Base-by-base conservation (phyloP, 73 alveolate genomes). In the Tetrahymena malaccensis region DNA sequence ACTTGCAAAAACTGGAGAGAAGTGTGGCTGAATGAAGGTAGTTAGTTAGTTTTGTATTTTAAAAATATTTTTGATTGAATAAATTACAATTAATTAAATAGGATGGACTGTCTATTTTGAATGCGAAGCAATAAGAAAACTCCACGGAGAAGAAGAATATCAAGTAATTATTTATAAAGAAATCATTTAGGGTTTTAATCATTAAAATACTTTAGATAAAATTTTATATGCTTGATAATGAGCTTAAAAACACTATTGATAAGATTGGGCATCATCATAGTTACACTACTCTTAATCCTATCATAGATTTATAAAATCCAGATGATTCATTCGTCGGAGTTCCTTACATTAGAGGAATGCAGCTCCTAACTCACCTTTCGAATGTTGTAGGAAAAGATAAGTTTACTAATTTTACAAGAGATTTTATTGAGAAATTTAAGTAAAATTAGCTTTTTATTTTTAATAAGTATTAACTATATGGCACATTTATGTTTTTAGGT, bases 1-100 rank as follows among this genome's bases (percentile, higher is more conserved):
- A 99, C 99, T 37, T 98, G 98, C 96, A 97, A 97, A 43, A 97
- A 98, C 94, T 99, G 99, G 99, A 97, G 96, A 93, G 95, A 98
- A 95, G 98, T 99, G 96, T 99, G 99, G 99, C 98, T 99, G 35
- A 99, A 98, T 94, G 99, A 98, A 96, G 99, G 99, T 16, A 97
- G n/a, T n/a, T n/a, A n/a, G n/a, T n/a, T n/a, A n/a, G n/a, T n/a
- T n/a, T n/a, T n/a, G n/a, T n/a, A n/a, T n/a, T n/a, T n/a, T n/a
- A n/a, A n/a, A n/a, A n/a, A n/a, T n/a, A n/a, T n/a, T n/a, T n/a
- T n/a, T n/a, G n/a, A n/a, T n/a, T n/a, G n/a, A n/a, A n/a, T n/a
- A n/a, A n/a, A n/a, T n/a, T n/a, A n/a, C n/a, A n/a, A n/a, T n/a
- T n/a, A n/a, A n/a, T 96, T 94, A 35, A 98, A 55, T 34, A 96